phyloP scores from a whole-genome alignment of 1,284 basidiomycete genomes.

The Ceraceosorus guamensis region DNA sequence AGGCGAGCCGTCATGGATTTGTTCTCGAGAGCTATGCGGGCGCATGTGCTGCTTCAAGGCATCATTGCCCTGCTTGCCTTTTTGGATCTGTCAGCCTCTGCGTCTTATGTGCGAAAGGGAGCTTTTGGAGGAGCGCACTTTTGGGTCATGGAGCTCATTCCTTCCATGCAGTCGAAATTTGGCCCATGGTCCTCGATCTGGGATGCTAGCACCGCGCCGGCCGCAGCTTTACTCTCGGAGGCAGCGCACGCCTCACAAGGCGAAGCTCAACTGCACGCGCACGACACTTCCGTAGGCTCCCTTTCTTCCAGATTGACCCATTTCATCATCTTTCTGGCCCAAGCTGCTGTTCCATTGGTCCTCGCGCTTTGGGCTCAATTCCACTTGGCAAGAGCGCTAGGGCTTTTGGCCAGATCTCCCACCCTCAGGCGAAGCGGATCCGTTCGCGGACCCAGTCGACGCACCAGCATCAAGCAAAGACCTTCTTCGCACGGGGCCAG shows the following conservation, averaged over 20 bases:
- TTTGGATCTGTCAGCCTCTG: slow-evolving; percentile 5
- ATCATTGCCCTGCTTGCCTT: slow-evolving; percentile 20
- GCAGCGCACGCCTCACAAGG: not conserved
- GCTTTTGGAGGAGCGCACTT: not conserved
- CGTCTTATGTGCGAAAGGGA: not conserved
- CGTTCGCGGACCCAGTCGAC: not conserved
- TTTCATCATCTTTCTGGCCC: slow-evolving; percentile 25
- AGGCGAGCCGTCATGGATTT: slow-evolving; percentile 25
- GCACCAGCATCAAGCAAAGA: not conserved
- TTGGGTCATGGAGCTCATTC: slow-evolving; percentile 2
- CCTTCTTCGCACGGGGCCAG: not conserved
- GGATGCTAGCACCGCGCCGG: slow-evolving; percentile 2
- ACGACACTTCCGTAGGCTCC: slow-evolving; percentile 22
- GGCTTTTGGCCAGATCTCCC: not conserved
- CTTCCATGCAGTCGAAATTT: slow-evolving; percentile 5
- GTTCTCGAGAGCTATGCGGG: slow-evolving; percentile 25
- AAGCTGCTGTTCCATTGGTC: slow-evolving; percentile 24
- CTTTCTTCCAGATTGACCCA: slow-evolving; percentile 22
- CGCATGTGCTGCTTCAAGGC: slow-evolving; percentile 25
- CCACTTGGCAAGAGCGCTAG: slow-evolving; percentile 13
- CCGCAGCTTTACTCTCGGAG: not conserved
- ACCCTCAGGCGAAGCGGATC: slow-evolving; percentile 1
- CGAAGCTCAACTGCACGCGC: slow-evolving; percentile 9
- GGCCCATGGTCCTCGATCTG: not conserved
- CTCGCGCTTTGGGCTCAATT: slow-evolving; percentile 25